phyloP scores from a whole-genome alignment of 805 yeast genomes.

The Yamadazyma phyllophila region DNA sequence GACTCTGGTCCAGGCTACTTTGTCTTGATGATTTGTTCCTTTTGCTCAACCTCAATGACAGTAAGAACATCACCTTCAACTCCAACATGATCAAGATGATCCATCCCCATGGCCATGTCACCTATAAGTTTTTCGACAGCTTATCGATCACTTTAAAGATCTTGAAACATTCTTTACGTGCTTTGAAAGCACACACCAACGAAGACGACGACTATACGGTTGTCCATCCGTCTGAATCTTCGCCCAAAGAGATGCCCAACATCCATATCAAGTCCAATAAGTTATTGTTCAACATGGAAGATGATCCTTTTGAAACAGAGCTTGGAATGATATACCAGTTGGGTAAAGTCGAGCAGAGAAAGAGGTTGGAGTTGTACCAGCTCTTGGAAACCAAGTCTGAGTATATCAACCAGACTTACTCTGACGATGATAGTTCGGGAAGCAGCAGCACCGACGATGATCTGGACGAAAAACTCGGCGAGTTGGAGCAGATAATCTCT shows the following conservation, averaged over 20 bases:
- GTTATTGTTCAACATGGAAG: conserved; percentile 38
- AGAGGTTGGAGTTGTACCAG: conserved; percentile 29
- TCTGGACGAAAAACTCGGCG: conserved; percentile 24
- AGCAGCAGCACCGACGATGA: conserved; percentile 17
- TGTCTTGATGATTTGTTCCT: conserved; percentile 34
- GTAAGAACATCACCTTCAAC: conserved; percentile 19
- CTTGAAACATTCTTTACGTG: conserved; percentile 30
- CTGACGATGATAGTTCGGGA: conserved; percentile 6
- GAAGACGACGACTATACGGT: conserved; percentile 11
- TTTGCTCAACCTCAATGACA: conserved; percentile 10
- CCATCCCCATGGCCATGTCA: conserved; percentile 40
- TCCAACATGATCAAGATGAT: conserved; percentile 28
- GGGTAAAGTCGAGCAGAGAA: conserved; percentile 39
- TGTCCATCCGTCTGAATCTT: conserved; percentile 31
- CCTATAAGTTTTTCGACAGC: conserved; percentile 38
- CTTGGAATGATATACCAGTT: conserved; percentile 41
- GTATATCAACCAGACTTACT: neutral
- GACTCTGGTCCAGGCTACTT: conserved; percentile 49
- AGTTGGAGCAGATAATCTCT: conserved; percentile 48
- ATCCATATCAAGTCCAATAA: conserved; percentile 25
- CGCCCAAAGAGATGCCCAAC: conserved; percentile 26
- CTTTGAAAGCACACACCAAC: conserved; percentile 16
- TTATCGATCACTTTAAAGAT: conserved; percentile 33
- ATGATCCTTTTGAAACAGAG: conserved; percentile 44
- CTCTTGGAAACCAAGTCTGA: conserved; percentile 21